Base-by-base conservation (phyloP, 1,284 basidiomycete genomes). In the Peniophora sp. region DNA sequence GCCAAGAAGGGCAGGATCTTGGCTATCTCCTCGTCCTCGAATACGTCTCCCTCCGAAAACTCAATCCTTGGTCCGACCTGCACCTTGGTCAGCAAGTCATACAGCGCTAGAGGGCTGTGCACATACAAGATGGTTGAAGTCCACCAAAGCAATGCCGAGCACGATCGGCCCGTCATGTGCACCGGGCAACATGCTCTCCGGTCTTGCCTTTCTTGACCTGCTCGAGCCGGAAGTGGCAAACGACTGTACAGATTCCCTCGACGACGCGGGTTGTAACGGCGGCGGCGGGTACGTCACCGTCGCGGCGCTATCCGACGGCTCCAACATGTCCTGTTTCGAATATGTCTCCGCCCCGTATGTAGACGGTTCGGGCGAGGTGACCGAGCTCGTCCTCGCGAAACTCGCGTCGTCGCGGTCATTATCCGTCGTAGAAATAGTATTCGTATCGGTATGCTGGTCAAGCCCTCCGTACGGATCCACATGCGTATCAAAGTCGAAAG, bases 1-100 rank as follows among this genome's bases (percentile, higher is more conserved):
- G 96, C 97, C n/a, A 99, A 77, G 70, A 99, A 99, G 0, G 96
- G 96, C 17, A 99, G 72, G 41, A 93, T 83, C 61, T 86, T 85
- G 36, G 76, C 72, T 45, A 96, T 75, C 60, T 90, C 88, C 55
- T 91, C 86, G 61, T 96, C 85, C 32, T 88, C 79, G 54, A 86
- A 82, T 41, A 95, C 75, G 1, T 78, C 76, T 3, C 84, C 83
- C 57, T 75, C 69, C 50, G 76, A 72, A 64, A 87, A 97, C 65
- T 97, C 93, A 54, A 97, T 88, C 48, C 82, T 85, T 10, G 94
- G 94, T 1, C 94, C 94, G 50, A 96, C 85, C 90, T 93, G 58
- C 35, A 36, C 17, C 27, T 37, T 47, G 37, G 24, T 53, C 32
- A 59, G 53, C 54, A 44, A 51, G 11, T 46, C 52, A 50, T 47